Base-by-base conservation (phyloP, 148 eudicot genomes). In the Vaccinium myrtillus region DNA sequence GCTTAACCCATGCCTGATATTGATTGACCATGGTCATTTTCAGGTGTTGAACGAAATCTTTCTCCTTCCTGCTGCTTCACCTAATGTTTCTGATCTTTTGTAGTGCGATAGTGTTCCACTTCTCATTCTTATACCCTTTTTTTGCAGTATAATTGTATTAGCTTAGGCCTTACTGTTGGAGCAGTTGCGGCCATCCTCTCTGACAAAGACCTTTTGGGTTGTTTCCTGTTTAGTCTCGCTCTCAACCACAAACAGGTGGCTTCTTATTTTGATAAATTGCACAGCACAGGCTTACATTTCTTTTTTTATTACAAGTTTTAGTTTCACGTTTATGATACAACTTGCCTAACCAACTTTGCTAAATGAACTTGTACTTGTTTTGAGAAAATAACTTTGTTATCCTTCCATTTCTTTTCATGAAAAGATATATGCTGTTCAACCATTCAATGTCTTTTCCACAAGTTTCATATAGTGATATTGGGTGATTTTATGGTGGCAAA, bases 21-120 rank as follows among this genome's bases (percentile, higher is more conserved):
- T 95, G 75, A 92, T 96, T 81, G 99, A 96, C 88, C 98, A 95
- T 90, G 99, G 98, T 80, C 99, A 96, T 92, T 95, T 94, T 87
- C 98, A 96, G 96, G 99, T 93, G 67, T n/a, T 80, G 75, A 83
- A 8, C 70, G 16, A 50, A 51, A 21, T 63, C 73, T 32, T 77
- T 39, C 50, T 53, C 18, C 55, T 25, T 78, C 39, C 25, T 32
- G 43, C 30, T 73, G 80, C 14, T 65, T 6, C 39, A 32, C 27
- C n/a, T 48, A 16, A 82, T 63, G 46, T 61, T 54, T 83, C 65
- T 84, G 71, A 27, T 67, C 43, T 63, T 80, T 15, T 69, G 75
- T 55, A 54, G 48, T 36, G 11, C 48, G 48, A 27, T 8, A 5
- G 19, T 14, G 15, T n/a, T 21, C 12, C n/a, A 18, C 19, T 82